These are phyloP conservation scores for Cryptococcus floricola DNA, from an alignment of 1,284 basidiomycete genomes.

Conservation along the genomic window DNA sequence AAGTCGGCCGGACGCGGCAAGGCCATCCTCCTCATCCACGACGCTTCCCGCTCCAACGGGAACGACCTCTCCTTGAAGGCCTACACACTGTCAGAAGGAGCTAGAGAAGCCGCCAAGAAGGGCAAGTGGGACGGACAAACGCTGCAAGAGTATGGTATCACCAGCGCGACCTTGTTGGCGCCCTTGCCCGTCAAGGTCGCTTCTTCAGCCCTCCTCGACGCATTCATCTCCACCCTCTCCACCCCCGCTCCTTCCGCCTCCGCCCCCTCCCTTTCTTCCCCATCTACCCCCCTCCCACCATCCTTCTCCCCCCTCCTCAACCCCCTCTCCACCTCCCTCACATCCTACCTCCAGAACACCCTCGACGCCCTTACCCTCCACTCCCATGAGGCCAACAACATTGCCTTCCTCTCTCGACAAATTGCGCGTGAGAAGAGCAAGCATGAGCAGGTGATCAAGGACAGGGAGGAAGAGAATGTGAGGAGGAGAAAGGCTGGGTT, in stretches of 20 bases:
- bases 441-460: conserved; percentile 74
- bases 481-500: conserved; percentile 77
- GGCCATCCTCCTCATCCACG: conserved; percentile 88
- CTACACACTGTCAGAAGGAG: conserved; percentile 78
- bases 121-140: conserved; percentile 81
- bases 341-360: conserved; percentile 64
- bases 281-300: conserved; percentile 29
- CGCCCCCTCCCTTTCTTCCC: conserved; percentile 28
- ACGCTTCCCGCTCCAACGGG: conserved; percentile 61
- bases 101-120: conserved; percentile 79
- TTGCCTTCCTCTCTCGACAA: conserved; percentile 86
- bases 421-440: conserved; percentile 81
- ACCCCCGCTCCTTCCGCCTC: conserved; percentile 49
- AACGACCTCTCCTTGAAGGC: conserved; percentile 89
- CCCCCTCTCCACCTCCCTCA: conserved; percentile 53
- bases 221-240: conserved; percentile 74
- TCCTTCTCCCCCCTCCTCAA: conserved; percentile 55
- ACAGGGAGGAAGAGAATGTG: conserved; percentile 86
- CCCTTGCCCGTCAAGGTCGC: conserved; percentile 86
- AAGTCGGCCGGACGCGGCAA: conserved; percentile 61
- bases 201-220: conserved; percentile 77
- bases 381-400: conserved; percentile 86
- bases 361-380: conserved; percentile 80
- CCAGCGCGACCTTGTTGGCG: conserved; percentile 82
- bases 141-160: conserved; percentile 82